These are phyloP conservation scores for Xanthoconium separans DNA, from an alignment of 1,284 basidiomycete species.

Conservation along the genomic window DNA sequence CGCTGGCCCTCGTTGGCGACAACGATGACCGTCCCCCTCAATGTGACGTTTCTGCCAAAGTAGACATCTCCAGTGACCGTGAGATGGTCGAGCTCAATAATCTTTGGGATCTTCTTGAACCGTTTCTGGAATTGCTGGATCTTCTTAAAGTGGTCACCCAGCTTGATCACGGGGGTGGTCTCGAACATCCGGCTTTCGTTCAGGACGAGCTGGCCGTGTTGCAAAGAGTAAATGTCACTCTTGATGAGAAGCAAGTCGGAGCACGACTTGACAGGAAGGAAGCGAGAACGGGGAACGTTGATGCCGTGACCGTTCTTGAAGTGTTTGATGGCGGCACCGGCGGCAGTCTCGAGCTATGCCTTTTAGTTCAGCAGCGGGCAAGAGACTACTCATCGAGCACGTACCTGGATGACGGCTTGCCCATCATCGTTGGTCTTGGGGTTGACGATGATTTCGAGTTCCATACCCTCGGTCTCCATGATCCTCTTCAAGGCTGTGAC, in stretches of 20 bases:
- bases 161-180: conserved; percentile 96
- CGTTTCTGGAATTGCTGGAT: conserved; percentile 97
- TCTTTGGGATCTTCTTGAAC: conserved; percentile 96
- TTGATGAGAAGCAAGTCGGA: conserved; percentile 95
- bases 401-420: conserved; percentile 76
- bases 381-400: background rate
- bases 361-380: conserved; percentile 23
- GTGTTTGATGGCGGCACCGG: conserved; percentile 98
- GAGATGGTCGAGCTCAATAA: conserved; percentile 93
- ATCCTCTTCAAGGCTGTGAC: conserved; percentile 84
- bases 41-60: conserved; percentile 91
- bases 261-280: conserved; percentile 95
- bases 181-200: conserved; percentile 90
- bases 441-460: conserved; percentile 94
- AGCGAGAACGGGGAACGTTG: conserved; percentile 96
- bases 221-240: conserved; percentile 92
- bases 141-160: conserved; percentile 92
- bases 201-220: conserved; percentile 94
- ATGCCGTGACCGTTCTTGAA: conserved; percentile 94
- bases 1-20: conserved; percentile 93
- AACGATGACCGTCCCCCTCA: conserved; percentile 85
- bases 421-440: conserved; percentile 89
- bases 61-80: conserved; percentile 96
- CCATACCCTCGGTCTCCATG: conserved; percentile 90
- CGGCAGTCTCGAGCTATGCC: conserved; percentile 91